These are phyloP conservation scores for Linum tenue DNA, from an alignment of 345 rosid species.

Conservation along the genomic window DNA sequence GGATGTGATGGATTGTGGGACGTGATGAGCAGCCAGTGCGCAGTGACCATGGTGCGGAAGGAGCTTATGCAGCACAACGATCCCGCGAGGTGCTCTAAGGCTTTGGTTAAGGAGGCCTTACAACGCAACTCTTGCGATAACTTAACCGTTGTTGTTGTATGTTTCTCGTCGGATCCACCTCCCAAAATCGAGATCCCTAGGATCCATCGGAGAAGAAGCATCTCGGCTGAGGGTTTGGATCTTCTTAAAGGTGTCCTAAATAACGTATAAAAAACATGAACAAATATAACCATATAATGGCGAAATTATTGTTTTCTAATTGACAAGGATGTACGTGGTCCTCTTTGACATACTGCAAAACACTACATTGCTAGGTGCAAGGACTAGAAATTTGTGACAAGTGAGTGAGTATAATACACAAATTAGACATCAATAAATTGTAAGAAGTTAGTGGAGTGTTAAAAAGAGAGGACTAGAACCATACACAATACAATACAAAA, in stretches of 20 bases:
- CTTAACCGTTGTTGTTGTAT: constrained; percentile 21
- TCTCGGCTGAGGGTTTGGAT: not conserved
- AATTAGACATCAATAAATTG: too few relatives aligned
- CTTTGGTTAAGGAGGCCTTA: constrained; percentile 21
- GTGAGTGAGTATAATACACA: too few relatives aligned
- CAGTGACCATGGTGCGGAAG: constrained; percentile 20
- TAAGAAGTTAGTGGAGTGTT: too few relatives aligned
- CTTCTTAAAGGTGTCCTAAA: not conserved
- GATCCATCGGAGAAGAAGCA: not conserved
- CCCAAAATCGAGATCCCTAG: constrained; percentile 1
- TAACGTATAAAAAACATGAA: too few relatives aligned
- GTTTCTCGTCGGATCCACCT: constrained; percentile 13
- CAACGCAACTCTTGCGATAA: constrained; percentile 15
- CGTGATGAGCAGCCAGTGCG: constrained; percentile 31
- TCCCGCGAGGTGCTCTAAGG: constrained; percentile 25
- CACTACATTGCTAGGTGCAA: too few relatives aligned
- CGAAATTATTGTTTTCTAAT: too few relatives aligned
- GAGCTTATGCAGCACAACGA: constrained; percentile 23
- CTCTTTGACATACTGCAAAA: too few relatives aligned
- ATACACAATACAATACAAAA: too few relatives aligned
- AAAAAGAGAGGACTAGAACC: too few relatives aligned
- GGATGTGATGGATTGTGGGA: constrained; percentile 35
- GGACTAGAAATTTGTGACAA: too few relatives aligned
- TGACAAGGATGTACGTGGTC: too few relatives aligned
- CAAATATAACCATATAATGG: too few relatives aligned